Evolutionary conservation across 495 filamentous ascomycete species (phyloP).

Genomic region (Xylaria palmicola): DNA sequence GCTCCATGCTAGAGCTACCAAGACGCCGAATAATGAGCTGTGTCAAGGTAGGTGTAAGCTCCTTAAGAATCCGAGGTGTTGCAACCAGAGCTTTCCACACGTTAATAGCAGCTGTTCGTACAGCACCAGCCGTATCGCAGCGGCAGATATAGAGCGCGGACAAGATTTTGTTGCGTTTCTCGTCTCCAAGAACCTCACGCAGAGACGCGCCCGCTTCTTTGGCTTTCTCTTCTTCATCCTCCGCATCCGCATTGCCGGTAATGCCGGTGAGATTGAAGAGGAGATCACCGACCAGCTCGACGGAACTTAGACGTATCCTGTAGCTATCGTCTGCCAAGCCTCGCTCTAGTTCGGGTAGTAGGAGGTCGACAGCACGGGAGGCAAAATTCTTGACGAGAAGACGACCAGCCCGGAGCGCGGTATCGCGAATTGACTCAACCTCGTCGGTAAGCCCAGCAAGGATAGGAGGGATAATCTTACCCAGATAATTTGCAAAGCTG

Average conservation of each 20-base stretch:
- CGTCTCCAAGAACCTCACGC: constrained; percentile 89
- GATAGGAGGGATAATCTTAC: constrained; percentile 94
- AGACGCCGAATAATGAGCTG: constrained; percentile 92
- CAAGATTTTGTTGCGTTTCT: constrained; percentile 91
- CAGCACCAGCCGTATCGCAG: constrained; percentile 91
- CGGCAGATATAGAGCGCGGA: constrained; percentile 96
- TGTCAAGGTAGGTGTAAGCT: constrained; percentile 89
- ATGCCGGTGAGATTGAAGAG: constrained; percentile 98
- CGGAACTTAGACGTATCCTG: constrained; percentile 94
- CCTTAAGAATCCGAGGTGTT: constrained; percentile 87
- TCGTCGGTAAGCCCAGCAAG: constrained; percentile 93
- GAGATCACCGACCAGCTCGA: constrained; percentile 94
- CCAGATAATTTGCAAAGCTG: constrained; percentile 94
- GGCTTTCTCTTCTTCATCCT: constrained; percentile 68
- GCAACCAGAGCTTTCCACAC: constrained; percentile 98
- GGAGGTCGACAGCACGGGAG: constrained; percentile 85
- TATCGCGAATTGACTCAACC: constrained; percentile 91
- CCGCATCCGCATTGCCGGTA: constrained; percentile 75
- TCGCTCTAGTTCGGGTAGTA: constrained; percentile 91
- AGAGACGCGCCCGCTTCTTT: constrained; percentile 86
- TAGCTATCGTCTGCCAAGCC: constrained; percentile 94
- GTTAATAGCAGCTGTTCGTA: constrained; percentile 83
- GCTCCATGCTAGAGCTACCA: constrained; percentile 94
- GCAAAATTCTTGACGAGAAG: constrained; percentile 98
- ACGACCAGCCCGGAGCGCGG: constrained; percentile 85